These are phyloP conservation scores for Artemisia princeps DNA, from an alignment of 140 eudicot species.

Conservation along the genomic window DNA sequence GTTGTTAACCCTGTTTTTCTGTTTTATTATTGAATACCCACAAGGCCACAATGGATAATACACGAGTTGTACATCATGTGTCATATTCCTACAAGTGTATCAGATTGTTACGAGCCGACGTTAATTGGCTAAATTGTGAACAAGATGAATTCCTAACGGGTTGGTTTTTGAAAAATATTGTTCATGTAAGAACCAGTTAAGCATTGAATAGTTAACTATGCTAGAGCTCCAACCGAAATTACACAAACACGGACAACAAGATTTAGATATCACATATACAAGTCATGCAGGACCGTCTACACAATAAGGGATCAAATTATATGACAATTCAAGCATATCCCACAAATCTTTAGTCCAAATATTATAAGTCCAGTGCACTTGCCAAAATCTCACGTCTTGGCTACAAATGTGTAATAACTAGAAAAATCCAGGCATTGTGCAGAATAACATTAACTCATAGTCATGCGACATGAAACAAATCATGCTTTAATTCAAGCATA, in stretches of 20 bases:
- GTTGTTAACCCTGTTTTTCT: neutral
- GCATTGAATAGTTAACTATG: too few species aligned
- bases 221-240: too few species aligned
- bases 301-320: neutral
- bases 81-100: neutral
- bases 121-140: neutral
- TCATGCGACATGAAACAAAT: neutral
- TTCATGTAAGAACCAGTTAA: too few species aligned
- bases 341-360: neutral
- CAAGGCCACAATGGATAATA: neutral
- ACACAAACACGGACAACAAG: too few species aligned
- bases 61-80: neutral
- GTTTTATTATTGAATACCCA: too few species aligned
- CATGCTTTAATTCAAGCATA: neutral
- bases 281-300: neutral
- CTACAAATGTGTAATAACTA: too few species aligned
- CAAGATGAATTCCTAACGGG: neutral
- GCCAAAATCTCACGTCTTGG: too few species aligned
- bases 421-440: too few species aligned
- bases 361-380: too few species aligned
- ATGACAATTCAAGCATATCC: conserved; percentile 6
- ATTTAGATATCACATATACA: neutral
- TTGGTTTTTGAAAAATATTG: neutral
- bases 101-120: neutral
- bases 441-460: too few species aligned